A percentile compares a stretch with the other conserved stretches of the same genome.
phyloP scores from a whole-genome alignment of 257 asterid genomes.

The Nicotiana tabacum region DNA sequence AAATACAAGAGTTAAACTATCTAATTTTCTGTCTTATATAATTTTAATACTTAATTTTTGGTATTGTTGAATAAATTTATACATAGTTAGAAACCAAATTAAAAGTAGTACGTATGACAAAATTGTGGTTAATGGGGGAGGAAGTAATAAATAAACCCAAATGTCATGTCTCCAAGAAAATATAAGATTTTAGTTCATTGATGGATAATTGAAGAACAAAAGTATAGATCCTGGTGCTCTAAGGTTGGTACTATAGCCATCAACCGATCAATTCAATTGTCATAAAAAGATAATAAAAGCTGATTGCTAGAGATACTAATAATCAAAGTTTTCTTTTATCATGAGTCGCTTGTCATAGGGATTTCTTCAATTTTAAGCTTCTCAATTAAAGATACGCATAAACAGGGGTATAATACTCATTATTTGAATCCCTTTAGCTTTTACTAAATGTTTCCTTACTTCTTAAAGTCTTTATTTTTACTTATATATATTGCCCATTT shows the following conservation, averaged over 20 bases:
- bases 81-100: not conserved
- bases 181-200: not conserved
- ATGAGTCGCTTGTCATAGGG: slow-evolving; percentile 20
- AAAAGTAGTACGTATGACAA: not conserved
- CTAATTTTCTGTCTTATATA: too few species aligned
- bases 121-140: not conserved
- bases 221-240: slow-evolving; percentile 7
- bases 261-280: slow-evolving; percentile 14
- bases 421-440: slow-evolving; percentile 4
- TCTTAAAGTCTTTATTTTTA: not conserved
- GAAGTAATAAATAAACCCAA: not conserved
- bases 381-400: slow-evolving; percentile 4
- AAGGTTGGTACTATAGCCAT: slow-evolving; percentile 7
- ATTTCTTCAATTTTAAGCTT: slow-evolving; percentile 37
- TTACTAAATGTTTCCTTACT: not conserved
- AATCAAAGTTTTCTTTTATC: slow-evolving; percentile 18
- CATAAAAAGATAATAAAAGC: slow-evolving; percentile 11
- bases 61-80: not conserved
- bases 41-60: not conserved
- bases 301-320: slow-evolving; percentile 14
- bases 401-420: not conserved
- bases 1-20: too few species aligned
- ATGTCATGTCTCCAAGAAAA: not conserved
- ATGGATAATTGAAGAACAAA: slow-evolving; percentile 5
- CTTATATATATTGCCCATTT: too few species aligned